Percentiles rank a stretch among this genome's conserved stretches.
Evolutionary conservation across 495 filamentous ascomycete species (phyloP).

Genomic region (Entonaema liquescens): DNA sequence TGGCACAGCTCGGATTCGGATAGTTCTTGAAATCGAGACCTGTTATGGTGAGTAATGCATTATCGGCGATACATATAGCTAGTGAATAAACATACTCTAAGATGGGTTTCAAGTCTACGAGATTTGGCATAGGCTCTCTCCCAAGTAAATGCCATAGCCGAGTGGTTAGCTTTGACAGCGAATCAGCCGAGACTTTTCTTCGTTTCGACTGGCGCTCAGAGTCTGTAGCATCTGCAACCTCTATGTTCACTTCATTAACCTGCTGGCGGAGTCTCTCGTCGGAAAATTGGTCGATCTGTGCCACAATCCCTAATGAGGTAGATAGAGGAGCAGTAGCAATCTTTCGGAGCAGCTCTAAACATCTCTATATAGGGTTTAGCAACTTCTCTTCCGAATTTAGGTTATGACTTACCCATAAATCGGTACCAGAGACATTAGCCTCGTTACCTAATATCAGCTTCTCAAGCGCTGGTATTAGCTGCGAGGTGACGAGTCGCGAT

Average conservation of each 20-base stretch:
- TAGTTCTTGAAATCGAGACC: conserved; percentile 42
- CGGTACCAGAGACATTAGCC: conserved; percentile 33
- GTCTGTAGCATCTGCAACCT: conserved; percentile 12
- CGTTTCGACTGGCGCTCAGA: conserved; percentile 46
- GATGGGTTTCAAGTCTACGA: conserved; percentile 28
- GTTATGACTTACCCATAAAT: conserved; percentile 48
- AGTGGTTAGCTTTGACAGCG: conserved; percentile 23
- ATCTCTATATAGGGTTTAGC: conserved; percentile 46
- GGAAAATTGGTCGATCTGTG: conserved; percentile 41
- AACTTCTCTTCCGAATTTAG: background rate
- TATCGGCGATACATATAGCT: background rate
- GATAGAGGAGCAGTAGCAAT: conserved; percentile 30
- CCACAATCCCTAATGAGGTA: conserved; percentile 4
- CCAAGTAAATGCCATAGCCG: conserved; percentile 41
- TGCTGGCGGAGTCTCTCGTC: conserved; percentile 41
- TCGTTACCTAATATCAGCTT: conserved; percentile 38
- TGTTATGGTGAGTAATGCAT: conserved; percentile 36
- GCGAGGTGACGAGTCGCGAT: conserved; percentile 46
- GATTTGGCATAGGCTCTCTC: conserved; percentile 15
- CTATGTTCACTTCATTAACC: conserved; percentile 36
- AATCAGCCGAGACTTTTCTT: conserved; percentile 40
- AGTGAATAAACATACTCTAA: conserved; percentile 45
- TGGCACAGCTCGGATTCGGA: conserved; percentile 44
- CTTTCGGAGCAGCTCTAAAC: conserved; percentile 45
- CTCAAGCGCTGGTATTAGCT: conserved; percentile 43